Evolutionary conservation across 345 rosid genomes (phyloP).

Genomic region (Capsella bursapastoris): DNA sequence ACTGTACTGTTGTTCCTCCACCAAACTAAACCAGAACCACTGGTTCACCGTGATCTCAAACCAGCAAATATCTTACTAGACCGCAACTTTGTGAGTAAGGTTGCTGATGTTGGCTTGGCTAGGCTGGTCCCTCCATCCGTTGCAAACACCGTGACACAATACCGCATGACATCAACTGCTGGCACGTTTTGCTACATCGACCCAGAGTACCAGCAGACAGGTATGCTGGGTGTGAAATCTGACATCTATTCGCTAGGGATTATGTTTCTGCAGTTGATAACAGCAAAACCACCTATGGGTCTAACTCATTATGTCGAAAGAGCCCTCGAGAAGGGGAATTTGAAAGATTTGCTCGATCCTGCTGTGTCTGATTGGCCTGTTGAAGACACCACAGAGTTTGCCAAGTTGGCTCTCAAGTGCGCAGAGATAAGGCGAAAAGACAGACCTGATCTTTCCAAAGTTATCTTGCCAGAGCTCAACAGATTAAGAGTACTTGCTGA

Average conservation of each 20-base stretch:
- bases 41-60: conserved; percentile 87
- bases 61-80: conserved; percentile 88
- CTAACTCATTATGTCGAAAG: conserved; percentile 68
- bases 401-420: conserved; percentile 67
- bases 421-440: conserved; percentile 81
- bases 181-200: conserved; percentile 95
- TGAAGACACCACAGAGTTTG: conserved; percentile 69
- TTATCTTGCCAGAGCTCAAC: conserved; percentile 70
- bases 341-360: conserved; percentile 68
- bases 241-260: conserved; percentile 85
- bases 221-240: conserved; percentile 85
- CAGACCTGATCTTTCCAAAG: conserved; percentile 78
- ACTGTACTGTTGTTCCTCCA: conserved; percentile 80
- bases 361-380: conserved; percentile 74
- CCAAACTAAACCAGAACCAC: conserved; percentile 90
- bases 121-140: conserved; percentile 88
- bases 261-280: conserved; percentile 72
- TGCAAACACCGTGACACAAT: conserved; percentile 78
- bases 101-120: conserved; percentile 88
- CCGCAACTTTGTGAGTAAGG: conserved; percentile 86
- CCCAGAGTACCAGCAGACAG: conserved; percentile 93
- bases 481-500: conserved; percentile 68
- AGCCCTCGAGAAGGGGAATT: conserved; percentile 65
- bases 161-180: conserved; percentile 84
- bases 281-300: conserved; percentile 83